Evolutionary conservation across 495 filamentous ascomycete genomes (phyloP), one percentile per base, ranked within the genome.

Genomic region (Hypoxylon cercidicola): DNA sequence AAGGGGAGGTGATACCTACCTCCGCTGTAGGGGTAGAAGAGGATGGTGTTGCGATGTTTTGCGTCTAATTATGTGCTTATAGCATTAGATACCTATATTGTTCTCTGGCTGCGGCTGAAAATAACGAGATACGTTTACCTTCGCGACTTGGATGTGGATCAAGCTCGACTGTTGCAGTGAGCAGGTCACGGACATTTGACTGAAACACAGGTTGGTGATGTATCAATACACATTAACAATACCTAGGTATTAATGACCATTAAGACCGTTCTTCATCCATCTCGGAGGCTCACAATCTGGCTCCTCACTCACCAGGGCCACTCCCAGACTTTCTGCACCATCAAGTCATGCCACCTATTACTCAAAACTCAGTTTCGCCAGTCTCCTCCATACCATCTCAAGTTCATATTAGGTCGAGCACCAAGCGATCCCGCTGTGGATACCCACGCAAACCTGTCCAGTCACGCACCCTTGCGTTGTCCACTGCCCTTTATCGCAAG

Each of bases 141-240:
- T 20, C 34, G 35, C 28, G 23, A 5, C 23, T 25, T 25, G 5
- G 23, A 25, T 25, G 21, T 11, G 30, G 3, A 11, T 32, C 10
- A 11, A 32, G 30, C 7, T 32, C 30, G 9, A 32, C 10, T 7
- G 9, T 32, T 8, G 30, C 30, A 32, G 30, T 32, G 30, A 32
- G 8, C 30, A 11, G 9, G 30, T 32, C 30, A 32, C 10, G 10
- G 8, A 32, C 30, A 32, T 10, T 32, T 1, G 8, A 32, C 30
- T 4, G 30, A 10, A 32, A 10, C 30, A 11, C 9, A 32, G 12
- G 34, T 6, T 8, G 39, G 16, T 16, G 9, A 47, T 9, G 19
- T 47, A 61, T n/a, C 10, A 41, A 54, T 60, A 55, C 43, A 19
- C 41, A 55, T 65, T 65, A 60, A 50, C 13, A 16, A 66, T 66